Conservation (phyloP, 352 stramenopile genomes). For the Pythium plurisporium region DNA sequence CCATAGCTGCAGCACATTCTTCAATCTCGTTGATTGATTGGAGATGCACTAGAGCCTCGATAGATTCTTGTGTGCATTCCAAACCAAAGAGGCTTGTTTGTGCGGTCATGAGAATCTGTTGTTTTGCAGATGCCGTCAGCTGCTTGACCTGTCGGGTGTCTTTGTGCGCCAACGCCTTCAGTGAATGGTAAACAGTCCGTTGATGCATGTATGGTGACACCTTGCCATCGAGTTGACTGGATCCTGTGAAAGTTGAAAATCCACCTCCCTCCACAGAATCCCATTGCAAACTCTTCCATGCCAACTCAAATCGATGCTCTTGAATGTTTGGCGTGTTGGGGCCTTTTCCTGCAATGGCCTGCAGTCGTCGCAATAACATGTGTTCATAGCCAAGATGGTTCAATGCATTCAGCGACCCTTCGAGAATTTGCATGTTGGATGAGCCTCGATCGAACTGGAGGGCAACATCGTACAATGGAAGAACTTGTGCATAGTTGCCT, state of each 20-base stretch:
- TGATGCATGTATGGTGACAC: conserved; percentile 39
- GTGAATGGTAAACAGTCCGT: conserved; percentile 41
- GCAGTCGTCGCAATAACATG: conserved; percentile 53
- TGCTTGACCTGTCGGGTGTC: conserved; percentile 38
- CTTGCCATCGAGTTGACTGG: neutral
- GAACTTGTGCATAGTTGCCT: conserved; percentile 44
- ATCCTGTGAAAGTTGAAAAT: neutral
- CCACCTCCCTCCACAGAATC: conserved; percentile 25
- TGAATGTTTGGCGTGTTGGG: conserved; percentile 20
- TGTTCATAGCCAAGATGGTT: conserved; percentile 71
- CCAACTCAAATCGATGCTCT: conserved; percentile 71
- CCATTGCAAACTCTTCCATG: conserved; percentile 82
- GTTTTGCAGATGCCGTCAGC: conserved; percentile 37
- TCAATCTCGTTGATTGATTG: conserved; percentile 65
- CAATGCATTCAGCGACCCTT: conserved; percentile 61
- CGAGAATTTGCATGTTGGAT: conserved; percentile 8
- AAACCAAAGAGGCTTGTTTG: conserved; percentile 63
- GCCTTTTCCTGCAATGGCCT: conserved; percentile 20
- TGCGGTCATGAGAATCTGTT: conserved; percentile 42
- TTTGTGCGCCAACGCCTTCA: conserved; percentile 55
- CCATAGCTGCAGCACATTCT: conserved; percentile 21
- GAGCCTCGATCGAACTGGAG: conserved; percentile 38
- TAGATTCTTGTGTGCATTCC: conserved; percentile 62
- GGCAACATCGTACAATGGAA: conserved; percentile 71
- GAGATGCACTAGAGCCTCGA: conserved; percentile 45